phyloP scores from a whole-genome alignment of 768 basidiomycete genomes.

The Porphyrellus cyaneotinctus region DNA sequence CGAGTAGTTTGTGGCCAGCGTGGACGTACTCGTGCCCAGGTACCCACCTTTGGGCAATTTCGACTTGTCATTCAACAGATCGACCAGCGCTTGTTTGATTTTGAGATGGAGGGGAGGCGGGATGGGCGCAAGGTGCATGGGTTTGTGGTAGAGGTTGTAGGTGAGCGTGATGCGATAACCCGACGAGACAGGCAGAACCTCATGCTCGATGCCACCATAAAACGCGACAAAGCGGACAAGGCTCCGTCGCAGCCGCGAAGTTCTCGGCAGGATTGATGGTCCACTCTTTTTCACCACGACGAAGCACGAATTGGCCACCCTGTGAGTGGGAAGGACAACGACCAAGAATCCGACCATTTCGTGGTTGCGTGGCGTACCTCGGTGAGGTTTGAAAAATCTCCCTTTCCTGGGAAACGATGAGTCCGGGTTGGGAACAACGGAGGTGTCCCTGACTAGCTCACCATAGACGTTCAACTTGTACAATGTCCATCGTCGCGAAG shows the following conservation, averaged over 20 bases:
- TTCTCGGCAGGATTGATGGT: not conserved
- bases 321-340: constrained; percentile 40
- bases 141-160: constrained; percentile 34
- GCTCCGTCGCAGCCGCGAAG: not conserved
- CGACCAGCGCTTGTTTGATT: not conserved
- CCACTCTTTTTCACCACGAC: not conserved
- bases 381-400: too few species aligned
- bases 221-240: constrained; percentile 38
- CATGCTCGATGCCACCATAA: constrained; percentile 42
- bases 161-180: constrained; percentile 45
- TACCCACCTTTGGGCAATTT: constrained; percentile 7
- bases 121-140: not conserved
- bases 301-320: constrained; percentile 9
- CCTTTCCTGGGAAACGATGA: too few species aligned
- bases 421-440: too few species aligned
- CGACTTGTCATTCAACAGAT: not conserved
- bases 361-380: too few species aligned
- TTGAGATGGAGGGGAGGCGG: not conserved
- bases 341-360: constrained; percentile 55
- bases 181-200: constrained; percentile 37
- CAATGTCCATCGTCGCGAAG: not conserved
- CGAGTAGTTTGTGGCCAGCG: not conserved
- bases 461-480: not conserved
- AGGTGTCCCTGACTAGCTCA: not conserved
- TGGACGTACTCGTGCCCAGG: constrained; percentile 12